phyloP scores from a whole-genome alignment of 805 yeast species.

The Phaffomyces opuntiae region DNA sequence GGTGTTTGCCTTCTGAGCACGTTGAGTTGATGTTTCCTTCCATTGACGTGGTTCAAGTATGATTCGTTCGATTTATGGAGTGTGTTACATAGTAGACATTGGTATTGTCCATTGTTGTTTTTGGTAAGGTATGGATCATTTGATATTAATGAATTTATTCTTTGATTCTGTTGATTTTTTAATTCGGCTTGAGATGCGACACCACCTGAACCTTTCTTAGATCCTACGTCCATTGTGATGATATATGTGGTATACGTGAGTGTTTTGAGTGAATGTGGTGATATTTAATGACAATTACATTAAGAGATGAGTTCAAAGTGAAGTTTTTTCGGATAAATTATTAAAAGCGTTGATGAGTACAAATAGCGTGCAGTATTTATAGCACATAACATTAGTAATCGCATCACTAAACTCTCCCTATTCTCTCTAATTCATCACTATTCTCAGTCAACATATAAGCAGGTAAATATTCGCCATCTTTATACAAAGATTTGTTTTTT shows the following conservation, averaged over 20 bases:
- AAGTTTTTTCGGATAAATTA: no score
- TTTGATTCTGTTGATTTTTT: slow-evolving; percentile 45
- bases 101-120: slow-evolving; percentile 78
- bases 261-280: neutral
- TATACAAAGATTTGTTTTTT: slow-evolving; percentile 56
- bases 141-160: slow-evolving; percentile 57
- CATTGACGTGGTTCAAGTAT: slow-evolving; percentile 78
- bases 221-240: slow-evolving; percentile 70
- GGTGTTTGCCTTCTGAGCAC: slow-evolving; percentile 46
- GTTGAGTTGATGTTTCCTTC: slow-evolving; percentile 73
- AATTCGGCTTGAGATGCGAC: slow-evolving; percentile 68
- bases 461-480: slow-evolving; percentile 32
- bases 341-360: no score
- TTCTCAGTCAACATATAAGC: slow-evolving; percentile 54
- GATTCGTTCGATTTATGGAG: slow-evolving; percentile 75
- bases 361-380: no score
- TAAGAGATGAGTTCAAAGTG: no score
- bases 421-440: slow-evolving; percentile 47
- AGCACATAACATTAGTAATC: neutral
- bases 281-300: no score
- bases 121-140: slow-evolving; percentile 79
- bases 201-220: slow-evolving; percentile 86
- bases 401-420: neutral
- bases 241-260: no score
- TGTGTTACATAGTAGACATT: slow-evolving; percentile 80